A percentile compares a stretch with the other conserved stretches of the same genome.
Conservation (phyloP, 1,284 basidiomycete genomes). For the Ceratobasidium sp. region DNA sequence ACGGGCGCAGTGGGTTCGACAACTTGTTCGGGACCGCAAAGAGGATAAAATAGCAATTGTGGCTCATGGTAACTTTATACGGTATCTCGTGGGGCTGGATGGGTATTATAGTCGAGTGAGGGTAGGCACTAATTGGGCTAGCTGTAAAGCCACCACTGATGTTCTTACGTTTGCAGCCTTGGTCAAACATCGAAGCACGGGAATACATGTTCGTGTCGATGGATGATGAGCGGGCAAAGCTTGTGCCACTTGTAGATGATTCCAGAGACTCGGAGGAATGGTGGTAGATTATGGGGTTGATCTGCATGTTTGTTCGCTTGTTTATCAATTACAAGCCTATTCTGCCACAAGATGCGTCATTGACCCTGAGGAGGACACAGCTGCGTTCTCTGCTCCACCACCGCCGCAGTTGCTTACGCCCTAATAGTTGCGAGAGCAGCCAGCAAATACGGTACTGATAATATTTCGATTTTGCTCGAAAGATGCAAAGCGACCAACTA, state of each 20-base stretch:
- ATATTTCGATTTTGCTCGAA: no score
- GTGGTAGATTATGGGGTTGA: neutral
- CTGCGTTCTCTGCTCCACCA: neutral
- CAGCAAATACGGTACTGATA: no score
- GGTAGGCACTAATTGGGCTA: neutral
- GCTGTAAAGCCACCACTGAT: neutral
- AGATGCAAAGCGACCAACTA: no score
- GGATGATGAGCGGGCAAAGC: conserved; percentile 27
- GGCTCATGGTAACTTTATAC: conserved; percentile 22
- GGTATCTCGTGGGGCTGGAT: conserved; percentile 29
- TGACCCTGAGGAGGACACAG: neutral
- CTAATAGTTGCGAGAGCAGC: no score
- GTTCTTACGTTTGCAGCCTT: conserved; percentile 8
- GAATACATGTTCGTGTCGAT: conserved; percentile 19
- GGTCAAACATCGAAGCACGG: conserved; percentile 30
- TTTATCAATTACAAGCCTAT: no score
- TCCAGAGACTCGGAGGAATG: neutral
- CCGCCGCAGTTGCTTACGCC: no score
- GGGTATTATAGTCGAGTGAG: conserved; percentile 26
- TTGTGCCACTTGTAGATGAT: conserved; percentile 24
- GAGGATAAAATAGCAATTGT: conserved; percentile 24
- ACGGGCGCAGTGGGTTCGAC: conserved; percentile 30
- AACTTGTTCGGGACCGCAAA: neutral
- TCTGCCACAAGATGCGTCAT: no score
- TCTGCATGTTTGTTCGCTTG: no score